Percentiles rank a stretch among this genome's conserved stretches.
These are phyloP conservation scores for Candida michaelii DNA, from an alignment of 805 yeast species.

Conservation along the genomic window DNA sequence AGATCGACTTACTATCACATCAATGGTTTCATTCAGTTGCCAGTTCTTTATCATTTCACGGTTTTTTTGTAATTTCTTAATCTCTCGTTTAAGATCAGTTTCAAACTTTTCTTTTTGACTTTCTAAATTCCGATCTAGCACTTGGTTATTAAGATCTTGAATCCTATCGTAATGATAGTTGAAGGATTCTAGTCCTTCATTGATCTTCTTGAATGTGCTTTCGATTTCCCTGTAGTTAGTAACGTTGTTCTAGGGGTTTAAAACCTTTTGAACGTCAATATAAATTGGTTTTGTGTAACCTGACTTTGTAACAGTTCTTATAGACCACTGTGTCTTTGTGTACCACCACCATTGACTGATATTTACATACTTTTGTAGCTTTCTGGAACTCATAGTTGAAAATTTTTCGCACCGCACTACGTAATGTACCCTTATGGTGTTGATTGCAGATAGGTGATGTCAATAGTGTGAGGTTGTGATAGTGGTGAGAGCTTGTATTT, in stretches of 20 bases:
- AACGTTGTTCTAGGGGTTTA: no score
- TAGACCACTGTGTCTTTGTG: no score
- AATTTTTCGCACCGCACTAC: conserved; percentile 12
- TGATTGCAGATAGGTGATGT: no score
- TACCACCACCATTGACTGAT: no score
- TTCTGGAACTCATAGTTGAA: conserved; percentile 21
- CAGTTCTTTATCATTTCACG: conserved; percentile 47
- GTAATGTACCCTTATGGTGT: no score
- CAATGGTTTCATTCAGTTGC: conserved; percentile 38
- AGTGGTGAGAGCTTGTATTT: no score
- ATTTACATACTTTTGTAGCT: conserved; percentile 36
- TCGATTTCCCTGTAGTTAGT: conserved; percentile 36
- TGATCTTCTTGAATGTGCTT: conserved; percentile 43
- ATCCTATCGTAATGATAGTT: conserved; percentile 46
- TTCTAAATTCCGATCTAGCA: conserved; percentile 31
- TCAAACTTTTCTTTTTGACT: conserved; percentile 46
- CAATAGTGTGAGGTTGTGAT: no score
- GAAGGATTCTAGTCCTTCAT: conserved; percentile 45
- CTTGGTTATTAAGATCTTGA: conserved; percentile 30
- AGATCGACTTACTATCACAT: conserved; percentile 25
- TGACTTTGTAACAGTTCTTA: no score
- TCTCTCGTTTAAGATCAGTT: conserved; percentile 45
- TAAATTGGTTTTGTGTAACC: no score
- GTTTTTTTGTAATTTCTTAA: conserved; percentile 45
- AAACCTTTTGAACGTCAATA: no score